Evolutionary conservation across 2,329 filamentous ascomycete species (phyloP).

Genomic region (Podosphaera leucotricha): DNA sequence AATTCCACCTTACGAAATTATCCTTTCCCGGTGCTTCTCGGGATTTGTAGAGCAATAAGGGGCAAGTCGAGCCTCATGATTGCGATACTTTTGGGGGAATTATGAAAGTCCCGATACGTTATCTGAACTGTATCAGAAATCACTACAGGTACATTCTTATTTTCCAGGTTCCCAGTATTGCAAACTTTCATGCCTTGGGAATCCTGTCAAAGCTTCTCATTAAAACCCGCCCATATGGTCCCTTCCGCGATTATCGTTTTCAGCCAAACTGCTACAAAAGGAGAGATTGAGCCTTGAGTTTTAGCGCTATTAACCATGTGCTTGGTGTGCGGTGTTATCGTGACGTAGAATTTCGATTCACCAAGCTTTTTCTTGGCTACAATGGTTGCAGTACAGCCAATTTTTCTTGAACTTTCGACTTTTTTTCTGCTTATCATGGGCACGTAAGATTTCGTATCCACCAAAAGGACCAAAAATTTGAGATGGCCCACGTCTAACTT

Average conservation of each 20-base stretch:
- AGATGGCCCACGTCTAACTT: not conserved
- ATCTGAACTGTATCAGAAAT: not conserved
- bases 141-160: not conserved
- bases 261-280: not conserved
- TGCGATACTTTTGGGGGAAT: not conserved
- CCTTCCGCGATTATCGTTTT: not conserved
- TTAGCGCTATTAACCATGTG: not conserved
- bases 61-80: not conserved
- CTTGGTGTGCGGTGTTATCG: not conserved
- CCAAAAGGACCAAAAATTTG: not conserved
- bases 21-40: not conserved
- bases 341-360: not conserved
- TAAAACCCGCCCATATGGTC: not conserved
- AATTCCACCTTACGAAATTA: not conserved
- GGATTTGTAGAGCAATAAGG: not conserved
- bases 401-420: not conserved
- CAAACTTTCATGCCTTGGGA: not conserved
- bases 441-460: not conserved
- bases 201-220: not conserved
- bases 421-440: not conserved
- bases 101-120: not conserved
- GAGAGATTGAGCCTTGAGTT: not conserved
- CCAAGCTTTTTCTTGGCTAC: not conserved
- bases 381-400: not conserved
- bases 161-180: not conserved